Evolutionary conservation across 768 basidiomycete genomes (phyloP).

Genomic region (Suillus fuscotomentosus): DNA sequence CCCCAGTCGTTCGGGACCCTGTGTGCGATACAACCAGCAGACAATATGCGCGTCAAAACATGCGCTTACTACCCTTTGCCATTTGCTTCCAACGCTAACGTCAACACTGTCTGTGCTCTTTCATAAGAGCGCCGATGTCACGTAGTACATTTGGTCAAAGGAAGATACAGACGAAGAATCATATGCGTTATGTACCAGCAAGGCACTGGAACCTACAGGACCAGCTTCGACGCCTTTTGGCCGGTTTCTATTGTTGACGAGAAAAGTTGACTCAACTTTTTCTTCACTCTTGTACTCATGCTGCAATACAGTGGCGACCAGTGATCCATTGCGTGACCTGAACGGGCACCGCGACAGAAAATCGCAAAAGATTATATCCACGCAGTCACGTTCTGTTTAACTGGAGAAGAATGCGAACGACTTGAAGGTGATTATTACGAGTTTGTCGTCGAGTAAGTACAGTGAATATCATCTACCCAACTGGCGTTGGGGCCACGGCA

Average conservation of each 20-base stretch:
- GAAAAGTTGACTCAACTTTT: not conserved
- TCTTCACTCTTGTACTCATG: not conserved
- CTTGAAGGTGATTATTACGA: not conserved
- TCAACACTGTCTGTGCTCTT: not conserved
- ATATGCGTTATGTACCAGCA: not conserved
- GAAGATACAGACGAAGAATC: not conserved
- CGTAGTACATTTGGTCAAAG: not conserved
- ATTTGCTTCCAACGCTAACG: not conserved
- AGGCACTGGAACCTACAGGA: not conserved
- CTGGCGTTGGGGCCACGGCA: not conserved
- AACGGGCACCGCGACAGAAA: no score
- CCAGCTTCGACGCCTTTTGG: not conserved
- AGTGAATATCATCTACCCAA: slow-evolving; percentile 3
- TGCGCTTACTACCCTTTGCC: not conserved
- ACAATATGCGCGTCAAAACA: not conserved
- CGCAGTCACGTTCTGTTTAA: not conserved
- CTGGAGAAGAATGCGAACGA: not conserved
- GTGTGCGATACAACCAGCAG: not conserved
- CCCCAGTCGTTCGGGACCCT: not conserved
- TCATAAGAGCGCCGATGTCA: not conserved
- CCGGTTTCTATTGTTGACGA: not conserved
- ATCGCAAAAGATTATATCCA: not conserved
- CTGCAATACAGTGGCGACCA: not conserved
- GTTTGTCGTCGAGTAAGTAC: slow-evolving; percentile 2
- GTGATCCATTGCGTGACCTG: not conserved